These are phyloP conservation scores for Nymphaea colorata DNA, from an alignment of 164 flowering plant species.

Conservation along the genomic window DNA sequence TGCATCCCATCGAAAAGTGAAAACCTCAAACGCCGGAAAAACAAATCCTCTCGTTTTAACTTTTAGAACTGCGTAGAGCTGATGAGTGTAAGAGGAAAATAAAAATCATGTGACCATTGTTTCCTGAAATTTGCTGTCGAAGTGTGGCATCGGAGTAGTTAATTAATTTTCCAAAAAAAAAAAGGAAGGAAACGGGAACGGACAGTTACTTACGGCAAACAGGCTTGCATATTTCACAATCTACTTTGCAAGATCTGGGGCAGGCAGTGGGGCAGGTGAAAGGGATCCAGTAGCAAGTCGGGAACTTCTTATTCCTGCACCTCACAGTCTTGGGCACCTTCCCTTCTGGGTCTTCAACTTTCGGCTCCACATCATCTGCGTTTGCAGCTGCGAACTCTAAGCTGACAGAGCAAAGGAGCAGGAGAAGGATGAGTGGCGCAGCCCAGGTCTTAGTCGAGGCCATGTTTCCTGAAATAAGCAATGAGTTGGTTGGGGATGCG, in stretches of 20 bases:
- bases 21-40: not conserved
- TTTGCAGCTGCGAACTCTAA: not conserved
- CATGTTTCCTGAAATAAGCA: not conserved
- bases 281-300: conserved; percentile 2
- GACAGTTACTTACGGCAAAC: conserved; percentile 9
- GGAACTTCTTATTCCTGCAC: conserved; percentile 13
- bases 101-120: too few species aligned
- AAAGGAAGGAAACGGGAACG: too few species aligned
- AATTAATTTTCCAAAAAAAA: too few species aligned
- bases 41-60: not conserved
- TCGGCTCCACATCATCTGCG: not conserved
- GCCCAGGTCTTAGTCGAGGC: not conserved
- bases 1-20: not conserved
- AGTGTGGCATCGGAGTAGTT: too few species aligned
- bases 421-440: not conserved
- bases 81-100: too few species aligned
- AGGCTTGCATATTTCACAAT: conserved; percentile 11
- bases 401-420: not conserved
- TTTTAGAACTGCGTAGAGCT: not conserved
- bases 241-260: conserved; percentile 2
- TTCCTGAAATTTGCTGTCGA: too few species aligned
- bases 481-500: too few species aligned
- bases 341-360: not conserved
- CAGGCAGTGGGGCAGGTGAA: conserved; percentile 5
- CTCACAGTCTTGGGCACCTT: conserved; percentile 5